Percentiles rank a stretch among this genome's conserved stretches.
Conservation (phyloP, 176 grass and related monocot genomes). For the Triticum turgidum region DNA sequence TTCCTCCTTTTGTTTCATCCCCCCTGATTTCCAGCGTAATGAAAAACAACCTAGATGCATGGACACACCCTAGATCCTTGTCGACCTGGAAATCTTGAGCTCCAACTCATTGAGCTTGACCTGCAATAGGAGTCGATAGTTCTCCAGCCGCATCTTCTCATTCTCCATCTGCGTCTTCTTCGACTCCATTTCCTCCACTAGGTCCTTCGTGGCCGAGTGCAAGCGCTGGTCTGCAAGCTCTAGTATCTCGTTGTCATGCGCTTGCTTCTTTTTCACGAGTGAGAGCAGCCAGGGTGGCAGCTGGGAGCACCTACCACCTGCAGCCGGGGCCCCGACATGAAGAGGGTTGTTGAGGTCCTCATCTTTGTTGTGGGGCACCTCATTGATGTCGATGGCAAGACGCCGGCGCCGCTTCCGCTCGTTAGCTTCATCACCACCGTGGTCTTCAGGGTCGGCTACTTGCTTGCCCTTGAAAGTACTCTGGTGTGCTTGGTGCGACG, state of each 20-base stretch:
- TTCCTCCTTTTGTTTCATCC: background rate
- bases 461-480: background rate
- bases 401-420: background rate
- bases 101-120: background rate
- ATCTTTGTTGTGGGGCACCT: background rate
- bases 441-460: background rate
- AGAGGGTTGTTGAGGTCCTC: background rate
- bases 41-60: too few species aligned
- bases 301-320: background rate
- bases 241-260: background rate
- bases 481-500: background rate
- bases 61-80: background rate
- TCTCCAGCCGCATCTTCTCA: background rate
- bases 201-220: background rate
- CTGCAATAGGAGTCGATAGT: background rate
- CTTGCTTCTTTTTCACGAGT: too few species aligned
- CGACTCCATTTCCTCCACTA: background rate
- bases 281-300: background rate
- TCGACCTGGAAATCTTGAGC: background rate
- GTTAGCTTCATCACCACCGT: background rate
- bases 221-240: background rate
- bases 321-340: too few species aligned
- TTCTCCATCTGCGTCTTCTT: conserved; percentile 10
- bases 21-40: too few species aligned
- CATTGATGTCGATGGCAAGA: conserved; percentile 5